These are phyloP conservation scores for Coffea eugenioides DNA, from an alignment of 257 asterid genomes.

Conservation along the genomic window DNA sequence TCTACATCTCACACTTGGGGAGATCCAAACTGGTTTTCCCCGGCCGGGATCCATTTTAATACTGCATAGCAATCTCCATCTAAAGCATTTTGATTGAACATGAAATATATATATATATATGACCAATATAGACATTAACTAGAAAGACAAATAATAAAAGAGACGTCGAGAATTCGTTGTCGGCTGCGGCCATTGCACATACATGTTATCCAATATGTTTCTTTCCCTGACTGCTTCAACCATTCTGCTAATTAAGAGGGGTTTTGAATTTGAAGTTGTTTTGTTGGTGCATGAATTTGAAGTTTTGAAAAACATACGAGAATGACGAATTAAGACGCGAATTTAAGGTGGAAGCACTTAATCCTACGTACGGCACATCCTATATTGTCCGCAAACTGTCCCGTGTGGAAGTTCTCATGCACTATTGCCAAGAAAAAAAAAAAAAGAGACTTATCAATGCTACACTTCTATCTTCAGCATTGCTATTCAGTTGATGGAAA, in stretches of 20 bases:
- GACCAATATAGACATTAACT: not conserved
- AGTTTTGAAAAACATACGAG: not conserved
- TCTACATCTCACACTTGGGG: not conserved
- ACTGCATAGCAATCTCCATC: not conserved
- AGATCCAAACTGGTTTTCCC: not conserved
- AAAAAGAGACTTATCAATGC: not conserved
- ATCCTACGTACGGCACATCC: not conserved
- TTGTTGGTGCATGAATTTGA: not conserved
- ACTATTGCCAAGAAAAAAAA: not conserved
- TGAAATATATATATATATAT: no score
- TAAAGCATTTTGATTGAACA: not conserved
- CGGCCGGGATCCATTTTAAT: not conserved
- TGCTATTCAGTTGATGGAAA: not conserved
- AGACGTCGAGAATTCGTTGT: not conserved
- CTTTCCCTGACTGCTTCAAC: not conserved
- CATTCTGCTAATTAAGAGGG: not conserved
- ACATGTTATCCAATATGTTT: not conserved
- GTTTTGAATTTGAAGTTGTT: not conserved
- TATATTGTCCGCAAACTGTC: slow-evolving; percentile 6
- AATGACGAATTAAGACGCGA: not conserved
- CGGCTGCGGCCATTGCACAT: not conserved
- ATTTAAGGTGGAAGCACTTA: not conserved
- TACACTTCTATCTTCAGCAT: not conserved
- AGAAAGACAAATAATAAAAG: not conserved
- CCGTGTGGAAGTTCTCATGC: slow-evolving; percentile 2